phyloP scores from a whole-genome alignment of 768 basidiomycete species.

The Phylloporus sp. region DNA sequence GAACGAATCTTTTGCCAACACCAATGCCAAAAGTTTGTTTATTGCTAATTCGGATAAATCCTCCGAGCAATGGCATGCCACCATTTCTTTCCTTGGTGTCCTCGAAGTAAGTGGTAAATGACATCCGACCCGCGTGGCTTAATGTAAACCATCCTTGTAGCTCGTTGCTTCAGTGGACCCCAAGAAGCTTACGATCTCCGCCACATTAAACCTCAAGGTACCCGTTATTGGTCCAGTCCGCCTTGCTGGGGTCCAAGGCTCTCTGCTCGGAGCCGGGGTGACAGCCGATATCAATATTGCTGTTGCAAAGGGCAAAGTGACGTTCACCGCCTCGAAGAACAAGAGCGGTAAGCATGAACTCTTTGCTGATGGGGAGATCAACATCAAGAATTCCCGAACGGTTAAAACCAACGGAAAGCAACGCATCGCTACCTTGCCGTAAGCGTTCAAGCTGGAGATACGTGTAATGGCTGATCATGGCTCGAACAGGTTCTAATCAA shows the following conservation, averaged over 20 bases:
- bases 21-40: too few species aligned
- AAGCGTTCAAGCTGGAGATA: not conserved
- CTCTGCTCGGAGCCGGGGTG: not conserved
- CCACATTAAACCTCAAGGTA: not conserved
- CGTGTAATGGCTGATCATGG: not conserved
- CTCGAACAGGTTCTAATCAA: not conserved
- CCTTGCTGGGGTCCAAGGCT: not conserved
- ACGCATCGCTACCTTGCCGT: not conserved
- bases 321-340: not conserved
- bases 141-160: not conserved
- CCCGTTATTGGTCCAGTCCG: not conserved
- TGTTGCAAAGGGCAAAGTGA: not conserved
- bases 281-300: not conserved
- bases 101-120: not conserved
- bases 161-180: not conserved
- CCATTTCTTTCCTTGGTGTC: not conserved
- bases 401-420: not conserved
- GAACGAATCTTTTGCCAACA: not conserved
- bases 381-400: not conserved
- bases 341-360: not conserved
- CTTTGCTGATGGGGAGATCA: not conserved
- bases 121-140: not conserved
- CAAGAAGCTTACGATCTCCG: not conserved
- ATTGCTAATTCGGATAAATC: too few species aligned
- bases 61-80: not conserved